Conservation (phyloP, 441 rosid genomes). For the Aleurites moluccanus region DNA sequence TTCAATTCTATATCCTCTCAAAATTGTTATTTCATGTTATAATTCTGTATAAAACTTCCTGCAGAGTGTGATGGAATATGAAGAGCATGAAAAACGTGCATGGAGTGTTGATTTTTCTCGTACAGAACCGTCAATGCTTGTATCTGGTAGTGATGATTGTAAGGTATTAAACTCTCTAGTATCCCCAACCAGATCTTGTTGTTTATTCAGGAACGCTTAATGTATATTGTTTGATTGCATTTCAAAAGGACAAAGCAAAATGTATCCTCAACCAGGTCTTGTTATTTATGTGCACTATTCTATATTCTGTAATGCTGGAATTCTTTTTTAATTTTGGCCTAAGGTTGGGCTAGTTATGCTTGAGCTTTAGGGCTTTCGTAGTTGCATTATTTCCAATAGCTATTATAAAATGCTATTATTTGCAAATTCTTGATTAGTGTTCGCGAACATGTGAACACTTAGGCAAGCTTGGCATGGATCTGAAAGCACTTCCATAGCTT, state of each 20-base stretch:
- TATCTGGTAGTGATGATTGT: conserved; percentile 93
- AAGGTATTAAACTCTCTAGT: conserved; percentile 50
- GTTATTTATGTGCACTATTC: not conserved
- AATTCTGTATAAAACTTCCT: conserved; percentile 14
- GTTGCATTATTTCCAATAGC: not conserved
- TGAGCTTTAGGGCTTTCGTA: conserved; percentile 4
- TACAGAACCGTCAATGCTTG: conserved; percentile 97
- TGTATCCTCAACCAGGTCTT: not conserved
- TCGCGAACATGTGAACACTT: not conserved
- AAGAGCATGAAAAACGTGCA: conserved; percentile 99
- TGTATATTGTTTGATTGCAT: conserved; percentile 7
- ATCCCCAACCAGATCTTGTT: conserved; percentile 15
- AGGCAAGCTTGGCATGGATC: not conserved
- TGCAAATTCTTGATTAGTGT: not conserved
- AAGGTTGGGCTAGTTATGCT: conserved; percentile 4
- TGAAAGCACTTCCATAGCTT: not conserved
- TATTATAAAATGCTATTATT: not conserved
- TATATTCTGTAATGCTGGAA: not conserved
- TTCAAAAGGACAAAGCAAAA: conserved; percentile 7
- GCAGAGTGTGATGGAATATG: conserved; percentile 96
- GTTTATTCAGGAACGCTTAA: not conserved
- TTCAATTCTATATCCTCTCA: not conserved
- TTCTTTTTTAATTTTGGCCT: not conserved
- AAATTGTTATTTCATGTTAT: conserved; percentile 13
- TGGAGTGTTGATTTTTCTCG: conserved; percentile 99